Evolutionary conservation across 73 alveolate species (phyloP).

Genomic region (Paramecium caudatum): DNA sequence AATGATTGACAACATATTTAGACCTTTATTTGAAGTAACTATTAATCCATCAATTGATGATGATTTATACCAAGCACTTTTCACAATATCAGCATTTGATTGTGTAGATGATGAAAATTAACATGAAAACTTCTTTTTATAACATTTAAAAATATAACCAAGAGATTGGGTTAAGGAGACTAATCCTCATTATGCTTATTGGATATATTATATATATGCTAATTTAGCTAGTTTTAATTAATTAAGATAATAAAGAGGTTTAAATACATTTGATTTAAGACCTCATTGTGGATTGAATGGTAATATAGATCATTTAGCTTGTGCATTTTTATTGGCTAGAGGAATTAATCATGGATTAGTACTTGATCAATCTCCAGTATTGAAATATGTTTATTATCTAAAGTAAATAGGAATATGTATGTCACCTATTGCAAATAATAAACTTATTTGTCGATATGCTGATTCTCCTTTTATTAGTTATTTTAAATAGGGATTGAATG

Average conservation of each 20-base stretch:
- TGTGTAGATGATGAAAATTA: constrained; percentile 88
- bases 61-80: constrained; percentile 61
- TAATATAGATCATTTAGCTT: constrained; percentile 83
- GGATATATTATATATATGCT: constrained; percentile 84
- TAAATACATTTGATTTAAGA: constrained; percentile 76
- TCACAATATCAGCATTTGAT: constrained; percentile 81
- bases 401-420: constrained; percentile 87
- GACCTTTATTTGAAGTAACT: constrained; percentile 75
- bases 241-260: constrained; percentile 79
- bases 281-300: constrained; percentile 94
- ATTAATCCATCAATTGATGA: constrained; percentile 71
- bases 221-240: constrained; percentile 78
- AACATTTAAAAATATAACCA: constrained; percentile 66
- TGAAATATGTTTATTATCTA: constrained; percentile 83
- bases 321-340: constrained; percentile 76
- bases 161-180: constrained; percentile 33
- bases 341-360: constrained; percentile 82
- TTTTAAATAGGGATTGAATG: constrained; percentile 84
- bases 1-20: constrained; percentile 82
- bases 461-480: constrained; percentile 78
- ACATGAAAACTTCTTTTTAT: constrained; percentile 72
- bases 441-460: constrained; percentile 72
- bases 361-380: constrained; percentile 79
- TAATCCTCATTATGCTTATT: constrained; percentile 88
- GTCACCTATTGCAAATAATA: constrained; percentile 89